Evolutionary conservation across 768 basidiomycete genomes (phyloP).

Genomic region (Mrakia frigida): DNA sequence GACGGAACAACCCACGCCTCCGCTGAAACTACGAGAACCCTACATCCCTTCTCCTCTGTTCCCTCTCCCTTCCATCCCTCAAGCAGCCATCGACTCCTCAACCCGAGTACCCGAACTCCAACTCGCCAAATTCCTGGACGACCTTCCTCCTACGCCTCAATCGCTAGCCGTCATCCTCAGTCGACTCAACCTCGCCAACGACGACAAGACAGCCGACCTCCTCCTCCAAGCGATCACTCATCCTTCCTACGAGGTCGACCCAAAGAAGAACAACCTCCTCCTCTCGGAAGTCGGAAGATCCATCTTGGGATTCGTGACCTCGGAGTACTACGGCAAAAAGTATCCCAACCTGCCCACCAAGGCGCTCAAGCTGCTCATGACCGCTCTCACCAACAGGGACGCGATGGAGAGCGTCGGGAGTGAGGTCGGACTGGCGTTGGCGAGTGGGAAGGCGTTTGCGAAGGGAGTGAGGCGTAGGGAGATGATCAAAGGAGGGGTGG

Average conservation of each 20-base stretch:
- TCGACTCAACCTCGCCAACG: slow-evolving; percentile 2
- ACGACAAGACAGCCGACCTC: background rate
- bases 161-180: background rate
- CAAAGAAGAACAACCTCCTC: slow-evolving; percentile 6
- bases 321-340: slow-evolving; percentile 7
- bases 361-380: slow-evolving; percentile 8
- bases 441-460: too few relatives aligned
- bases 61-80: background rate
- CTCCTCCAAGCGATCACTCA: slow-evolving; percentile 23
- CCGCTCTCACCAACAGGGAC: slow-evolving; percentile 8
- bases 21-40: too few relatives aligned
- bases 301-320: slow-evolving; percentile 19
- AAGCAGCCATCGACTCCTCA: background rate
- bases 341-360: slow-evolving; percentile 26
- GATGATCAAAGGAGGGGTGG: background rate
- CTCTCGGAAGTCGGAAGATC: slow-evolving; percentile 4
- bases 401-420: background rate
- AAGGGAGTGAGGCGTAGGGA: background rate
- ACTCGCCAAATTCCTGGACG: background rate
- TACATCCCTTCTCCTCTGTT: background rate
- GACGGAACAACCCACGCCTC: too few relatives aligned
- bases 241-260: slow-evolving; percentile 1
- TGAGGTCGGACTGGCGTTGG: slow-evolving; percentile 2
- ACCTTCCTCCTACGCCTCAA: background rate
- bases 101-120: background rate